A percentile compares a stretch with the other conserved stretches of the same genome.
These are phyloP conservation scores for Colletotrichum nymphaeae DNA, from an alignment of 2,329 filamentous ascomycete genomes.

Conservation along the genomic window DNA sequence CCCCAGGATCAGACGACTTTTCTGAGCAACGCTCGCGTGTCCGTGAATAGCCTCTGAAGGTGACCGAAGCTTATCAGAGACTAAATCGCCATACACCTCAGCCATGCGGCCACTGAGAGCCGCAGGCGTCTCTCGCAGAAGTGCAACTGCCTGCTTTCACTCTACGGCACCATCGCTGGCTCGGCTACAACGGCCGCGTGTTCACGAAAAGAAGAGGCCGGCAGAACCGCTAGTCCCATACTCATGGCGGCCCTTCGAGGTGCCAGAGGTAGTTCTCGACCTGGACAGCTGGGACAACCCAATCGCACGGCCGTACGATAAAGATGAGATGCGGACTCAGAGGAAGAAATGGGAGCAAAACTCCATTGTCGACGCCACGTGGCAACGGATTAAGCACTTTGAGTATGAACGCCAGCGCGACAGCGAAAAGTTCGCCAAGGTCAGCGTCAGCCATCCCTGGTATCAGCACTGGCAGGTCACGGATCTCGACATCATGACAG, in stretches of 20 bases:
- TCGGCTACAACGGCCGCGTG: not conserved
- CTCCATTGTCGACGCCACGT: slow-evolving; percentile 39
- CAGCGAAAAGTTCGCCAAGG: slow-evolving; percentile 30
- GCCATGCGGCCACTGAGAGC: slow-evolving; percentile 8
- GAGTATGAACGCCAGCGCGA: slow-evolving; percentile 38
- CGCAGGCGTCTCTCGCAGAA: slow-evolving; percentile 1
- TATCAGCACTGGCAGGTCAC: slow-evolving; percentile 50
- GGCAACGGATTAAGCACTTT: slow-evolving; percentile 44
- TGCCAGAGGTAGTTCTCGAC: slow-evolving; percentile 59
- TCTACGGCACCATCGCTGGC: not conserved
- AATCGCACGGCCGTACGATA: slow-evolving; percentile 54
- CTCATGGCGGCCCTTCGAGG: slow-evolving; percentile 39
- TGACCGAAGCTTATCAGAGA: not conserved
- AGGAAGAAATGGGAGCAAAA: slow-evolving; percentile 43
- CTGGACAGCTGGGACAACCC: slow-evolving; percentile 61
- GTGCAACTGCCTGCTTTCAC: slow-evolving; percentile 5
- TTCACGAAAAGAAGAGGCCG: slow-evolving; percentile 26
- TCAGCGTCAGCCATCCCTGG: slow-evolving; percentile 20
- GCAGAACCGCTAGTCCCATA: slow-evolving; percentile 3
- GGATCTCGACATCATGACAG: slow-evolving; percentile 56
- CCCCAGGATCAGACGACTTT: slow-evolving; percentile 23
- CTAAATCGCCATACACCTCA: not conserved
- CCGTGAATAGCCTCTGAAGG: slow-evolving; percentile 7
- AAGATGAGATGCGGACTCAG: slow-evolving; percentile 48
- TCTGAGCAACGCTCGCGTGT: slow-evolving; percentile 7